These are phyloP conservation scores for Selaginella moellendorffii DNA, from an alignment of 75 land plant species.

Conservation along the genomic window DNA sequence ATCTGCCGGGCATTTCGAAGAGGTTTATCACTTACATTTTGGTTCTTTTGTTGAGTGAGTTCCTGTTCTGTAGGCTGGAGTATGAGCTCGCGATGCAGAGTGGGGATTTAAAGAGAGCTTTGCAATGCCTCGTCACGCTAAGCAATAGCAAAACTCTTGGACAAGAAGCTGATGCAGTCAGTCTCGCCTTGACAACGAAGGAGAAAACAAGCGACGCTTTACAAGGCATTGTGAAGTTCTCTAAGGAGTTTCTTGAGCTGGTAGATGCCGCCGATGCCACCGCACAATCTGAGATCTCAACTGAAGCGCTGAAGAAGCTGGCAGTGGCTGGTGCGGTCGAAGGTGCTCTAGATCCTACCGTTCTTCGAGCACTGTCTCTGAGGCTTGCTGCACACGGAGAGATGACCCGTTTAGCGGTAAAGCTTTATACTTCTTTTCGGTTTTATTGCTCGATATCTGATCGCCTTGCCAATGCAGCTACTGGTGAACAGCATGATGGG, in stretches of 20 bases:
- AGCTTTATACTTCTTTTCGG: not conserved
- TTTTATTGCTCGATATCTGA: not conserved
- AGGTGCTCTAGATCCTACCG: conserved; percentile 65
- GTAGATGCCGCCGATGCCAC: conserved; percentile 99
- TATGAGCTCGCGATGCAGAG: conserved; percentile 95
- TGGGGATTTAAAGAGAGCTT: conserved; percentile 90
- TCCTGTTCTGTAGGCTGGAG: conserved; percentile 64
- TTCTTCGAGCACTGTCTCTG: conserved; percentile 66
- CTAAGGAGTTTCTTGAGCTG: conserved; percentile 78
- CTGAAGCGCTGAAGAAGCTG: conserved; percentile 76
- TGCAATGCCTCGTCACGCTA: conserved; percentile 79
- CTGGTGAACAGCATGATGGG: conserved; percentile 65
- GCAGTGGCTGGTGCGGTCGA: conserved; percentile 90
- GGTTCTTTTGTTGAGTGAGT: too few species aligned
- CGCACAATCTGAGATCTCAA: conserved; percentile 81
- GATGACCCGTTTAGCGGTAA: conserved; percentile 81
- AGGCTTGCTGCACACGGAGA: conserved; percentile 95
- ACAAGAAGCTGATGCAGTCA: conserved; percentile 62
- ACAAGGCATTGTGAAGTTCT: conserved; percentile 88
- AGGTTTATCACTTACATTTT: too few species aligned
- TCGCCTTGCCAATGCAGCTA: conserved; percentile 33
- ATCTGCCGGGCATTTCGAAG: conserved; percentile 97
- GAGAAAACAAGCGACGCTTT: conserved; percentile 65
- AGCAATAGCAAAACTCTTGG: conserved; percentile 88
- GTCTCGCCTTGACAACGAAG: conserved; percentile 49